A percentile compares a stretch with the other conserved stretches of the same genome.
Conservation (phyloP, 2,329 filamentous ascomycete genomes). For the Periconia sp. region DNA sequence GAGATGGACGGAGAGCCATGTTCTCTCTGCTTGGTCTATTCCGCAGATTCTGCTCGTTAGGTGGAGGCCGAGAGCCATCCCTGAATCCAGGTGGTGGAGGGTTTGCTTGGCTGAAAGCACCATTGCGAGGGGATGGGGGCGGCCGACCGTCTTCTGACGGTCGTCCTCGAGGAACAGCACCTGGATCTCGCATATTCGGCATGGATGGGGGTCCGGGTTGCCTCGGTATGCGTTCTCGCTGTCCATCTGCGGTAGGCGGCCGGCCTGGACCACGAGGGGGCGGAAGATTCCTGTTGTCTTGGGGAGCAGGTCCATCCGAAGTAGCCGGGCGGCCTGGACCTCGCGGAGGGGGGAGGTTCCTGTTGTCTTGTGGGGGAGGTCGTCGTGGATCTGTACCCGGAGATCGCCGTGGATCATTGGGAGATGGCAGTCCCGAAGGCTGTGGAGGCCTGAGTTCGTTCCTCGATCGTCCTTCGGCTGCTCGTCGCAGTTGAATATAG, state of each 20-base stretch:
- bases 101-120: slow-evolving; percentile 16
- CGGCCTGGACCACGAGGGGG: slow-evolving; percentile 16
- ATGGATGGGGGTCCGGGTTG: slow-evolving; percentile 7
- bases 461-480: not conserved
- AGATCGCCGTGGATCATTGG: slow-evolving; percentile 4
- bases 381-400: slow-evolving; percentile 12
- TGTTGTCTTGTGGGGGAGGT: slow-evolving; percentile 13
- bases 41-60: slow-evolving; percentile 38
- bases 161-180: slow-evolving; percentile 4
- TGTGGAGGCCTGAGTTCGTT: slow-evolving; percentile 9
- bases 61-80: slow-evolving; percentile 29
- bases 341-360: slow-evolving; percentile 19
- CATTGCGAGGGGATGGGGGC: slow-evolving; percentile 8
- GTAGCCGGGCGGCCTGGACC: slow-evolving; percentile 13
- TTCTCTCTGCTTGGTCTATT: slow-evolving; percentile 40
- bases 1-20: slow-evolving; percentile 32
- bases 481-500: slow-evolving; percentile 1
- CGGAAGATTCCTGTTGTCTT: slow-evolving; percentile 18
- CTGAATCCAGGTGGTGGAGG: slow-evolving; percentile 19
- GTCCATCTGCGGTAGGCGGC: slow-evolving; percentile 10
- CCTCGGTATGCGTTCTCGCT: slow-evolving; percentile 7
- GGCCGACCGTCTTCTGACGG: slow-evolving; percentile 6
- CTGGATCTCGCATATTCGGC: slow-evolving; percentile 6
- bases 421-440: slow-evolving; percentile 11
- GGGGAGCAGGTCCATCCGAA: slow-evolving; percentile 10